Percentiles rank a stretch among this genome's conserved stretches.
These are phyloP conservation scores for Endothia cerciana DNA, from an alignment of 2,329 filamentous ascomycete species.

Conservation along the genomic window DNA sequence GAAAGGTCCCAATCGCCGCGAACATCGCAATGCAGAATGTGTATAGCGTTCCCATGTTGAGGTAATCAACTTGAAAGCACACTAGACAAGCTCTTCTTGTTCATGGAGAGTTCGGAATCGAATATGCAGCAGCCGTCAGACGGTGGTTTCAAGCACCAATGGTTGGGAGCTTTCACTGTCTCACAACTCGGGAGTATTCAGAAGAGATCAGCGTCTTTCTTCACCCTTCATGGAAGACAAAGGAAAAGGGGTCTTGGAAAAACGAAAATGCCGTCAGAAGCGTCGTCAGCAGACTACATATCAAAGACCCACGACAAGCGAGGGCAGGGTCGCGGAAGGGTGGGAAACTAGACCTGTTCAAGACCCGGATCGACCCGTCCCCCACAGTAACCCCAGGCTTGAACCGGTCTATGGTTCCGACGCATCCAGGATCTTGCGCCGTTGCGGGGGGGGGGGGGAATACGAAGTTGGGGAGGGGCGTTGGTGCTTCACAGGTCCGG, in stretches of 20 bases:
- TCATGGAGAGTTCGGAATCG: background rate
- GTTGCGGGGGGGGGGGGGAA: background rate
- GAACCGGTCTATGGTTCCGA: background rate
- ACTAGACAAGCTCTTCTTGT: background rate
- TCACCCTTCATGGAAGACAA: background rate
- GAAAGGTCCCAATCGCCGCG: constrained; percentile 61
- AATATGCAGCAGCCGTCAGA: background rate
- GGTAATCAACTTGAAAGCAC: background rate
- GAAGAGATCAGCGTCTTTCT: background rate
- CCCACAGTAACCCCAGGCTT: background rate
- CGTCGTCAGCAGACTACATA: background rate
- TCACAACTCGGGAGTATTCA: background rate
- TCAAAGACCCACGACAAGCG: background rate
- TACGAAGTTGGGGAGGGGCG: background rate
- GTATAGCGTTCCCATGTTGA: constrained; percentile 37
- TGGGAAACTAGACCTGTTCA: background rate
- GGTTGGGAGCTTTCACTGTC: background rate
- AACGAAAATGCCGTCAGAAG: background rate
- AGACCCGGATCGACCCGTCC: background rate
- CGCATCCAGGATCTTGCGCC: background rate
- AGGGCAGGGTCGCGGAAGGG: background rate
- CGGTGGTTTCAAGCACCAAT: background rate
- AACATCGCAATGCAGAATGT: constrained; percentile 57
- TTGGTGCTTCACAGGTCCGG: background rate
- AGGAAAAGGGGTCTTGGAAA: background rate